A percentile compares a stretch with the other conserved stretches of the same genome.
Evolutionary conservation across 108 stramenopile genomes (phyloP).

Genomic region (Pseudonitzschia pungens): DNA sequence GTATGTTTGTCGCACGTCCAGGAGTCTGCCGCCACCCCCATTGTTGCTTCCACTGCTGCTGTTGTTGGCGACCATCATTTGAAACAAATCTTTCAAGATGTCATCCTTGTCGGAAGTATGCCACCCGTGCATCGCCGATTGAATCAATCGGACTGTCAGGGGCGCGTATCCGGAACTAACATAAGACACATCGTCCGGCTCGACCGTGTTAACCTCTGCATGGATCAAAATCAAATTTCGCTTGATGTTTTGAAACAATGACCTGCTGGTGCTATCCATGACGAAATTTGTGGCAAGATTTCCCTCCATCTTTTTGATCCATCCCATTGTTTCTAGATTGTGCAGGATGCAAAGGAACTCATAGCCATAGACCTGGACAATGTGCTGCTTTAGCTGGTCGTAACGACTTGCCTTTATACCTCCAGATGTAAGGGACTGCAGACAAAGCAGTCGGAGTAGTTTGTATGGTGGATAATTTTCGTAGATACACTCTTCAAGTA

Average conservation of each 20-base stretch:
- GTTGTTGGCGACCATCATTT: constrained; percentile 3
- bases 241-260: constrained; percentile 65
- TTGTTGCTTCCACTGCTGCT: no score
- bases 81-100: constrained; percentile 52
- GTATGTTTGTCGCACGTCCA: constrained; percentile 64
- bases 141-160: constrained; percentile 83
- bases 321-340: constrained; percentile 83
- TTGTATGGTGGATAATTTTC: constrained; percentile 69
- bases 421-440: constrained; percentile 86
- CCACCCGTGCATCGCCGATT: constrained; percentile 85
- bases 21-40: constrained; percentile 40
- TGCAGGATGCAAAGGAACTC: constrained; percentile 77
- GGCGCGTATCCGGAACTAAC: constrained; percentile 94
- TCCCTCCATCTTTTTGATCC: constrained; percentile 83
- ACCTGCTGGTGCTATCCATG: constrained; percentile 33
- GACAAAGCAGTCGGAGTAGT: constrained; percentile 82
- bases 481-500: constrained; percentile 77
- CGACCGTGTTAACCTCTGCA: constrained; percentile 82
- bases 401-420: constrained; percentile 88
- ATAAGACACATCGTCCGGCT: constrained; percentile 92
- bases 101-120: constrained; percentile 55
- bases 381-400: constrained; percentile 79
- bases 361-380: constrained; percentile 94
- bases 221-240: constrained; percentile 85
- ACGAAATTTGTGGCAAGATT: constrained; percentile 9